phyloP scores from a whole-genome alignment of 106 monocot species.

The Ottelia alismoides region DNA sequence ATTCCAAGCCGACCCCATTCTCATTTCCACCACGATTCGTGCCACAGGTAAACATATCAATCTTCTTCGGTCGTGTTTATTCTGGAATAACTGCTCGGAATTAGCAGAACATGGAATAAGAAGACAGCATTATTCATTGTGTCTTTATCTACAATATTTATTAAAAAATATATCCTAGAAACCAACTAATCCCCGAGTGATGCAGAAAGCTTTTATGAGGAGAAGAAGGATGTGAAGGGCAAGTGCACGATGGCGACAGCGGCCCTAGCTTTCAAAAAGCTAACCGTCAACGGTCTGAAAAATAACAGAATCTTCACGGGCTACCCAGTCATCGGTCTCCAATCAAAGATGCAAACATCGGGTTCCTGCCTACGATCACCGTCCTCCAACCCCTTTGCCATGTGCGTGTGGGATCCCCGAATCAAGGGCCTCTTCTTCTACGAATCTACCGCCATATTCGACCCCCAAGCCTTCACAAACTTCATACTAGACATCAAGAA shows the following conservation, averaged over 20 bases:
- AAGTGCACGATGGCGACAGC: slow-evolving; percentile 38
- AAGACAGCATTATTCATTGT: too few species aligned
- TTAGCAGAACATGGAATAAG: too few species aligned
- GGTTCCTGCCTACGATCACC: slow-evolving; percentile 59
- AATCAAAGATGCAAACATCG: slow-evolving; percentile 76
- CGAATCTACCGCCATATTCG: slow-evolving; percentile 68
- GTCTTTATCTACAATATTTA: too few species aligned
- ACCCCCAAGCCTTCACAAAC: slow-evolving; percentile 33
- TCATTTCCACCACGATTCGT: slow-evolving; percentile 22
- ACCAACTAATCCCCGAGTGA: too few species aligned
- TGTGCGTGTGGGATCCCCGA: slow-evolving; percentile 74
- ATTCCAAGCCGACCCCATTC: slow-evolving; percentile 30
- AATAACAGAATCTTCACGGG: slow-evolving; percentile 46
- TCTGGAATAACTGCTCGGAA: too few species aligned
- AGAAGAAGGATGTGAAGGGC: slow-evolving; percentile 28
- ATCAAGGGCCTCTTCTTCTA: slow-evolving; percentile 67
- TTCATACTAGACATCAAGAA: slow-evolving; percentile 62
- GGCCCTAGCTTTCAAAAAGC: slow-evolving; percentile 22
- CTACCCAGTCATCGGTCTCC: slow-evolving; percentile 63
- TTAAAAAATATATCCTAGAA: too few species aligned
- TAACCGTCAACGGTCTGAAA: slow-evolving; percentile 42
- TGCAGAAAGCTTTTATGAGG: slow-evolving; percentile 37
- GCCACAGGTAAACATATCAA: slow-evolving; percentile 34
- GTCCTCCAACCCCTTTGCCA: slow-evolving; percentile 8
- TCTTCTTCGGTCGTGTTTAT: too few species aligned